These are phyloP conservation scores for Anisodus tanguticus DNA, from an alignment of 257 asterid species.

Conservation along the genomic window DNA sequence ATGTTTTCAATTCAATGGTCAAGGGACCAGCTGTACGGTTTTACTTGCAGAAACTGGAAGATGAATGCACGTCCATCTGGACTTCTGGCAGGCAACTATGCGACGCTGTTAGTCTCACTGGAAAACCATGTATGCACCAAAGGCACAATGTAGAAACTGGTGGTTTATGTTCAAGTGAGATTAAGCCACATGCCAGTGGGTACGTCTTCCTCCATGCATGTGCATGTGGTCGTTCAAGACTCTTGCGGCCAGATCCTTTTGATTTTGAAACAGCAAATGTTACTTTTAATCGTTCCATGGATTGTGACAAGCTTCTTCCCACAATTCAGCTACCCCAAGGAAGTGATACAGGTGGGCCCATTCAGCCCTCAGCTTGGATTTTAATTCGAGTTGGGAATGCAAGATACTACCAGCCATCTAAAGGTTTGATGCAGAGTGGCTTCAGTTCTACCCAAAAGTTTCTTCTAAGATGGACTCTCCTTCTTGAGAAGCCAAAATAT, in stretches of 20 bases:
- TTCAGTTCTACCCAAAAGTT: slow-evolving; percentile 74
- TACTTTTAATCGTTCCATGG: slow-evolving; percentile 56
- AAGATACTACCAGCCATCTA: slow-evolving; percentile 74
- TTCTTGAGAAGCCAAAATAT: slow-evolving; percentile 56
- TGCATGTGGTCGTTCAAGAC: slow-evolving; percentile 98
- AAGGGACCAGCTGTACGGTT: slow-evolving; percentile 81
- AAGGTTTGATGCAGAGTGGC: slow-evolving; percentile 94
- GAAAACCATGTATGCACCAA: slow-evolving; percentile 92
- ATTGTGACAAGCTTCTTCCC: slow-evolving; percentile 93
- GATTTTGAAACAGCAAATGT: slow-evolving; percentile 83
- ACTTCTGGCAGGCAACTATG: slow-evolving; percentile 86
- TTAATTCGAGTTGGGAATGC: slow-evolving; percentile 89
- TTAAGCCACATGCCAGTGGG: slow-evolving; percentile 84
- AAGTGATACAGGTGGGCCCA: slow-evolving; percentile 47
- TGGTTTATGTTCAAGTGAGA: slow-evolving; percentile 39
- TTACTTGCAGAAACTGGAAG: slow-evolving; percentile 65
- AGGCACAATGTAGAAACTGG: slow-evolving; percentile 55
- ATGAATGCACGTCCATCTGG: slow-evolving; percentile 88
- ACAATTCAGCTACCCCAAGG: slow-evolving; percentile 56
- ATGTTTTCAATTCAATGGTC: slow-evolving; percentile 65
- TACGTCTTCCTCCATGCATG: slow-evolving; percentile 96
- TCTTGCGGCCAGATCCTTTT: slow-evolving; percentile 81
- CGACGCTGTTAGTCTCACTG: slow-evolving; percentile 93
- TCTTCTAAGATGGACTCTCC: slow-evolving; percentile 73
- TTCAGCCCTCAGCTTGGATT: slow-evolving; percentile 69